A percentile compares a stretch with the other conserved stretches of the same genome.
These are phyloP conservation scores for Zychaea mexicana DNA, from an alignment of 371 early-diverging fungal genomes.

Conservation along the genomic window DNA sequence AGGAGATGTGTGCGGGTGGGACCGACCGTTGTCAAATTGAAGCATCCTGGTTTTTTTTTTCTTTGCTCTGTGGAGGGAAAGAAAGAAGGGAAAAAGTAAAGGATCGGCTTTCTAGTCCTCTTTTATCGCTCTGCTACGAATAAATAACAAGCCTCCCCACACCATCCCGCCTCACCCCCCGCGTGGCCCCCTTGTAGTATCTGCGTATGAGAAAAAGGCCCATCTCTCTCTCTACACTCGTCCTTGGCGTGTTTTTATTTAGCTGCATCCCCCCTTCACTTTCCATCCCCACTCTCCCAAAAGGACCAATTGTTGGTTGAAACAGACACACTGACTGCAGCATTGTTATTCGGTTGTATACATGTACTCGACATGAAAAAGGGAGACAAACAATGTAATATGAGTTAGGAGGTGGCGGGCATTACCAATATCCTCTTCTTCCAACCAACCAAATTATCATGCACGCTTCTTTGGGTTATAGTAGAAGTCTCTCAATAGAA, in stretches of 20 bases:
- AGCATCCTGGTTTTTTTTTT: not conserved
- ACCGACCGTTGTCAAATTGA: not conserved
- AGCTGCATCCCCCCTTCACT: not conserved
- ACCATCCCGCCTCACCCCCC: not conserved
- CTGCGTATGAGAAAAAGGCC: not conserved
- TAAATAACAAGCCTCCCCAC: not conserved
- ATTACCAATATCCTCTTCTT: no score
- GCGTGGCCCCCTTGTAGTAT: not conserved
- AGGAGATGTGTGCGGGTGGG: not conserved
- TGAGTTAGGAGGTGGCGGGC: no score
- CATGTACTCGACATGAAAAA: not conserved
- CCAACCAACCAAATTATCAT: not conserved
- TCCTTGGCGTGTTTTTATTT: constrained; percentile 4
- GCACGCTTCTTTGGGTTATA: not conserved
- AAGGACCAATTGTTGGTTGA: no score
- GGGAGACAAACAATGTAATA: no score
- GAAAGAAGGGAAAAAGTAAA: not conserved
- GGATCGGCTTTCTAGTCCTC: not conserved
- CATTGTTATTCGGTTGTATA: not conserved
- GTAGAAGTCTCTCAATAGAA: no score
- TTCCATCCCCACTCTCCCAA: not conserved
- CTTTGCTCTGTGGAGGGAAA: not conserved
- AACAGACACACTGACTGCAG: not conserved
- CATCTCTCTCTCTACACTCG: not conserved
- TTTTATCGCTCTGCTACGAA: not conserved